phyloP scores from a whole-genome alignment of 2,329 filamentous ascomycete species.

The Aspergillus sp. region DNA sequence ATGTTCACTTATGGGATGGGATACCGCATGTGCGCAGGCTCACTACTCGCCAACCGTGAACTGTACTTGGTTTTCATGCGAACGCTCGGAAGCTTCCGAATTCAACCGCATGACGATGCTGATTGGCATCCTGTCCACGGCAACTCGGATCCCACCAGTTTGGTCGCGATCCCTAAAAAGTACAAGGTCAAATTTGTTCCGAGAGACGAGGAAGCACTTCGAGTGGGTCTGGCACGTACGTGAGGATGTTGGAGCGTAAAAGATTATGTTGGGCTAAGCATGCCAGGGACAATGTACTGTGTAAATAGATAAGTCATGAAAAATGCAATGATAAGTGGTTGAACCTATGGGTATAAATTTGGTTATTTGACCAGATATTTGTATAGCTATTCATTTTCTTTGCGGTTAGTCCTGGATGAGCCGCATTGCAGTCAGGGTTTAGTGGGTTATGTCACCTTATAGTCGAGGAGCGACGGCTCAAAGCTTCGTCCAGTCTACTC shows the following conservation, averaged over 20 bases:
- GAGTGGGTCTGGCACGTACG: conserved; percentile 32
- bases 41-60: conserved; percentile 57
- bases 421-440: no score
- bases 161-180: conserved; percentile 54
- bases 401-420: no score
- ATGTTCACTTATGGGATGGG: conserved; percentile 61
- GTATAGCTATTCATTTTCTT: no score
- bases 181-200: conserved; percentile 56
- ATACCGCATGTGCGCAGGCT: conserved; percentile 62
- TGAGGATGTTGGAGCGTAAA: not conserved
- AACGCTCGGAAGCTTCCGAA: conserved; percentile 55
- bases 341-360: no score
- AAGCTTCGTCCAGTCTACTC: no score
- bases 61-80: conserved; percentile 59
- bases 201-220: conserved; percentile 42
- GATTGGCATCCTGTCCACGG: conserved; percentile 56
- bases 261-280: not conserved
- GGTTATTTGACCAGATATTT: no score
- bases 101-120: conserved; percentile 48
- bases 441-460: no score
- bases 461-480: no score
- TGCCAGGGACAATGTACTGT: not conserved
- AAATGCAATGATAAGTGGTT: no score
- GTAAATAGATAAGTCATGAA: not conserved
- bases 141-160: conserved; percentile 54